Evolutionary conservation across 495 filamentous ascomycete species (phyloP).

Genomic region (Geopyxis carbonaria): DNA sequence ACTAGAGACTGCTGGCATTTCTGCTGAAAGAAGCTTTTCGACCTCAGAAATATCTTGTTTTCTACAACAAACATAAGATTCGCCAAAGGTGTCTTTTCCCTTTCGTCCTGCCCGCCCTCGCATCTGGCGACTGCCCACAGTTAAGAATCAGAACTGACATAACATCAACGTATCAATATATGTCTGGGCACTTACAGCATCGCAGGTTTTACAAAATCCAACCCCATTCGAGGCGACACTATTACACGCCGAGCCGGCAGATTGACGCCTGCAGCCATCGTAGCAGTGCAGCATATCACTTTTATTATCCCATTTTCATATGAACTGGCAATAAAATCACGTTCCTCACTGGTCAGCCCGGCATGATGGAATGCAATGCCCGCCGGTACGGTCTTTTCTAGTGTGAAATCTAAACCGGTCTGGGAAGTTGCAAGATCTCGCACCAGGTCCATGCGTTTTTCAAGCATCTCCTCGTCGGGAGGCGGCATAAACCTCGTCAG

Average conservation of each 20-base stretch:
- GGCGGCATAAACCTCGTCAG: slow-evolving; percentile 46
- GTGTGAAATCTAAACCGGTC: slow-evolving; percentile 48
- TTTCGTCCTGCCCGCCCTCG: slow-evolving; percentile 68
- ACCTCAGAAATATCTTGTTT: slow-evolving; percentile 52
- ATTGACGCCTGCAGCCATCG: slow-evolving; percentile 74
- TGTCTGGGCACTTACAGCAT: too few species aligned
- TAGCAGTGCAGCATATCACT: slow-evolving; percentile 65
- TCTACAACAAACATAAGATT: slow-evolving; percentile 64
- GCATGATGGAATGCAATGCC: slow-evolving; percentile 65
- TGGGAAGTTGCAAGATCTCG: slow-evolving; percentile 48
- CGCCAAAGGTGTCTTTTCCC: slow-evolving; percentile 64
- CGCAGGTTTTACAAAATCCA: slow-evolving; percentile 56
- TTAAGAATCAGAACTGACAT: slow-evolving; percentile 5
- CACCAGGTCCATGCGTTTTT: slow-evolving; percentile 43
- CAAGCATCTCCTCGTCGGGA: slow-evolving; percentile 29
- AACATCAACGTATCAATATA: slow-evolving; percentile 9
- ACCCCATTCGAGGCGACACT: slow-evolving; percentile 62
- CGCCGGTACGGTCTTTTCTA: slow-evolving; percentile 44
- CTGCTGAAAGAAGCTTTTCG: slow-evolving; percentile 52
- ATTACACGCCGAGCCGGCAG: slow-evolving; percentile 61
- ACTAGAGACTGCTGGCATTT: slow-evolving; percentile 55
- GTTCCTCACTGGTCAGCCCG: slow-evolving; percentile 59
- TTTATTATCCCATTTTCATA: slow-evolving; percentile 56
- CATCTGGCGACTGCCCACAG: slow-evolving; percentile 53
- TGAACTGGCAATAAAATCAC: slow-evolving; percentile 53